Evolutionary conservation across 257 asterid species (phyloP).

Genomic region (Nicotiana tomentosiformis): DNA sequence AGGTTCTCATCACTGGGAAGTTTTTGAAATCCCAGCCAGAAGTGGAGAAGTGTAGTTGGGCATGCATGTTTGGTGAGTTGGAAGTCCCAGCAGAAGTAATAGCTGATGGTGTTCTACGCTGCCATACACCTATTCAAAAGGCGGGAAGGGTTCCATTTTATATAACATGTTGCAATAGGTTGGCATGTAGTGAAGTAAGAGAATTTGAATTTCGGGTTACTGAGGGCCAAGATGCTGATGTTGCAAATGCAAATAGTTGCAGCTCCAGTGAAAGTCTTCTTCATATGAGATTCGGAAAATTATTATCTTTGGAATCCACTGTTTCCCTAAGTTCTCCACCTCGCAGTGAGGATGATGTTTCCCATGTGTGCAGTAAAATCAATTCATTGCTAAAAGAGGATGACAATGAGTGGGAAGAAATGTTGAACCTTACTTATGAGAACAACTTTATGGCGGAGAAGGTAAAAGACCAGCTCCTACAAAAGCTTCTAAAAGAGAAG

Average conservation of each 20-base stretch:
- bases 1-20: constrained; percentile 73
- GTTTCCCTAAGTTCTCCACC: constrained; percentile 27
- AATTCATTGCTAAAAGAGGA: constrained; percentile 48
- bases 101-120: constrained; percentile 71
- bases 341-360: constrained; percentile 28
- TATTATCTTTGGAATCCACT: constrained; percentile 53
- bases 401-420: constrained; percentile 63
- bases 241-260: constrained; percentile 18
- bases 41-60: constrained; percentile 63
- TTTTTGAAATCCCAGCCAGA: constrained; percentile 59
- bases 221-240: constrained; percentile 37
- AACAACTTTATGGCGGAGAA: constrained; percentile 45
- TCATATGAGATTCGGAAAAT: constrained; percentile 65
- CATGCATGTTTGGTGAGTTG: constrained; percentile 92
- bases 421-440: constrained; percentile 39
- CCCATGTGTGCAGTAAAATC: constrained; percentile 42
- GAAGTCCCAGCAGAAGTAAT: constrained; percentile 85
- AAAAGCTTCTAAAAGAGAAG: constrained; percentile 68
- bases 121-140: constrained; percentile 67
- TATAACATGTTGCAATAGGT: constrained; percentile 81
- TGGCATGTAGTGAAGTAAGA: constrained; percentile 93
- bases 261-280: constrained; percentile 55
- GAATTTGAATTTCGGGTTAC: constrained; percentile 67
- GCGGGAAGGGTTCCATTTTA: constrained; percentile 82
- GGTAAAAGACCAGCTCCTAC: constrained; percentile 56